These are phyloP conservation scores for Neurospora hispaniola DNA, from an alignment of 495 filamentous ascomycete genomes.

Conservation along the genomic window DNA sequence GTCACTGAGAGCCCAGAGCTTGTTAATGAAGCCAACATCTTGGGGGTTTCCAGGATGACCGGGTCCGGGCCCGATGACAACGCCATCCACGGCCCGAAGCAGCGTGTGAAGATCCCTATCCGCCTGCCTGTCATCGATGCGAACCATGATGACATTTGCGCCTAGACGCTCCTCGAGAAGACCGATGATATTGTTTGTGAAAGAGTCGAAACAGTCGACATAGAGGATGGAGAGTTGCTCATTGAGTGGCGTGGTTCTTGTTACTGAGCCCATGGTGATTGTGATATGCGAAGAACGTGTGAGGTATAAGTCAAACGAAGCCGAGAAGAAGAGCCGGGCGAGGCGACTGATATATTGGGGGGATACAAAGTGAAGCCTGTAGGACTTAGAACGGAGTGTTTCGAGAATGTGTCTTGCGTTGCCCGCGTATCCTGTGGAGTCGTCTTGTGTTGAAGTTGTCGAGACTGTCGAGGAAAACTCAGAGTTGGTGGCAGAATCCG, in stretches of 20 bases:
- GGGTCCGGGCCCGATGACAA: not conserved
- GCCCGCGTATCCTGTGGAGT: not conserved
- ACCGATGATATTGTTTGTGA: not conserved
- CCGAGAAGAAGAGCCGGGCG: not conserved
- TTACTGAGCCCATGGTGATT: constrained; percentile 1
- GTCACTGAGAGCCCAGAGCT: not conserved
- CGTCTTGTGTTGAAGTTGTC: not conserved
- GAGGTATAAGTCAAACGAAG: not conserved
- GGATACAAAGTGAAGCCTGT: not conserved
- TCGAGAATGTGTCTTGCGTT: not conserved
- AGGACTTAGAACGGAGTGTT: not conserved
- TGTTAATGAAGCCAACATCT: not conserved
- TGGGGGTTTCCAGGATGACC: not conserved
- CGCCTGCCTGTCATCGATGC: not conserved
- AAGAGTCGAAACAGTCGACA: not conserved
- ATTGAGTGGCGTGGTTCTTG: not conserved
- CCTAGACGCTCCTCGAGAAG: not conserved
- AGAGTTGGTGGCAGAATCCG: not conserved
- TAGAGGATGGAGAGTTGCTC: not conserved
- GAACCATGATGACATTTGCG: not conserved
- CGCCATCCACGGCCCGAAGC: not conserved
- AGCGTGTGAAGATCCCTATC: not conserved
- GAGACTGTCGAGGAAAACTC: not conserved
- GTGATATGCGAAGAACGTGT: not conserved
- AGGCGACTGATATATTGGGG: not conserved